Percentiles rank a stretch among this genome's conserved stretches.
These are phyloP conservation scores for Effrenium voratum DNA, from an alignment of 73 alveolate genomes.

Conservation along the genomic window DNA sequence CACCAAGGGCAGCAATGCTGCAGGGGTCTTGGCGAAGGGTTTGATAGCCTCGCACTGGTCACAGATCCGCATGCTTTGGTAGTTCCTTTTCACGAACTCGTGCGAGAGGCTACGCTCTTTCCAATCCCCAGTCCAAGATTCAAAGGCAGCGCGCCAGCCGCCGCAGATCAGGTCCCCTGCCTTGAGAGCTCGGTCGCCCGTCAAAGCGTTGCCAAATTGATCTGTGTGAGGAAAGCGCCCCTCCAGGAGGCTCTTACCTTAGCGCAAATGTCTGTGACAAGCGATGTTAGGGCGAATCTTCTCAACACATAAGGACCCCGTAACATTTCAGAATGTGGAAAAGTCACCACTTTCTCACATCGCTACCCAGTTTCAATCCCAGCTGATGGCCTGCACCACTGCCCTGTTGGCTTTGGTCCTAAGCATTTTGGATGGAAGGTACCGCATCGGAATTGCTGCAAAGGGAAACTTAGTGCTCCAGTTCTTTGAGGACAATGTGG, in stretches of 20 bases:
- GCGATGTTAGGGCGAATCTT: neutral
- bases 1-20: neutral
- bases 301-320: neutral
- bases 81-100: neutral
- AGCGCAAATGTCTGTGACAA: neutral
- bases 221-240: neutral
- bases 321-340: neutral
- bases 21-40: neutral
- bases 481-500: neutral
- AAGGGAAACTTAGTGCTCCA: slow-evolving; percentile 30
- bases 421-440: neutral
- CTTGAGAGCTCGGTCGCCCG: neutral
- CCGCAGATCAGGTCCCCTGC: neutral
- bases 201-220: neutral
- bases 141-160: slow-evolving; percentile 2
- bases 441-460: neutral
- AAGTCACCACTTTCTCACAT: neutral
- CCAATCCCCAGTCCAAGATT: slow-evolving; percentile 24
- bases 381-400: neutral
- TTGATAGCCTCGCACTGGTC: neutral
- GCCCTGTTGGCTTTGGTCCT: neutral
- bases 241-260: neutral
- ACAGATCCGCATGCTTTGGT: neutral
- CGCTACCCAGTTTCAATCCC: neutral
- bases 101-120: neutral